Evolutionary conservation across 2,329 filamentous ascomycete species (phyloP), one percentile per base, ranked within the genome.

Genomic region (Monosporascus sp.): DNA sequence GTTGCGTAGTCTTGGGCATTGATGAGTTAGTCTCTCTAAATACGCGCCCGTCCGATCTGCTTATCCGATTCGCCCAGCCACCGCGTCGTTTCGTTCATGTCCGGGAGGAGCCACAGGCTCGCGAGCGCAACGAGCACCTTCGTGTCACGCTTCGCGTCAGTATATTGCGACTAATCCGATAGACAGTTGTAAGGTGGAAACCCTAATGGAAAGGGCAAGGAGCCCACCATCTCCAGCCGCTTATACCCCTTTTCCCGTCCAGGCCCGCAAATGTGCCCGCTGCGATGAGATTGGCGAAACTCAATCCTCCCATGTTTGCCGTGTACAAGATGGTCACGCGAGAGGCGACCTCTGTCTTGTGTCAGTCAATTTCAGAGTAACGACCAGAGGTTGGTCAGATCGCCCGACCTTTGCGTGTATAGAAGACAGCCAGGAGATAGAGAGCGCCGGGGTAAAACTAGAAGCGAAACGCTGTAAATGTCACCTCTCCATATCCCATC

Each of bases 381-480:
- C 14, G 9, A 45, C 20, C 20, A 45, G 20, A 45, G 9, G 7
- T 16, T 16, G 20, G 26, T n/a, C 9, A 11, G 20, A 11, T 20
- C 5, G 9, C 9, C 52, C 52, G 2, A 61, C 59, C 58, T 59
- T 74, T 72, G 45, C 74, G 68, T 2, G 74, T 78, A 63, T 79
- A 79, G 65, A 75, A 79, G 41, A 76, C 72, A 2, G 72, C 73
- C 4, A 79, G 63, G 37, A 77, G 71, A 48, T 78, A 74, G 4
- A 77, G 58, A 0, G 71, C 71, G 6, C 71, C 70, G 0, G 71
- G 71, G 19, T 73, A 74, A 55, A 73, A 74, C 63, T 69, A 27
- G 0, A 45, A 24, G 11, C 11, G 11, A n/a, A 45, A n/a, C 11
- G 26, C 19, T 14, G 41, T 45, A 8, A 27, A 22, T 45, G 5